phyloP scores from a whole-genome alignment of 2,329 filamentous ascomycete genomes.

The Eutypa lata region DNA sequence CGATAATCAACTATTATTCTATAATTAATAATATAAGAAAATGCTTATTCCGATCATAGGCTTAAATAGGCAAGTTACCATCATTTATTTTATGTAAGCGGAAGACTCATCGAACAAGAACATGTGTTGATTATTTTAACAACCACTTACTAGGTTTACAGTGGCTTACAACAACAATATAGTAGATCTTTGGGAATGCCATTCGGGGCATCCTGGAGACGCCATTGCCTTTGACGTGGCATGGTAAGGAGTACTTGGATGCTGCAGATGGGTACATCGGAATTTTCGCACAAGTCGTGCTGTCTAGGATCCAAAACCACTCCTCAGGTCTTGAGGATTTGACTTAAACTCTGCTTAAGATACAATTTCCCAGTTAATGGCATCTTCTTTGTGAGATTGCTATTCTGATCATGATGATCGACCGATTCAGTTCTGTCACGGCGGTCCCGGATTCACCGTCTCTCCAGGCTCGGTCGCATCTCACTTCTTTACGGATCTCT shows the following conservation, averaged over 20 bases:
- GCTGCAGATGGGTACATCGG: constrained; percentile 67
- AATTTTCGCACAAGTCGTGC: constrained; percentile 66
- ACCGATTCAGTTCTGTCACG: constrained; percentile 66
- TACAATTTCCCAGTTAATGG: constrained; percentile 60
- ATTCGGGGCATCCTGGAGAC: constrained; percentile 56
- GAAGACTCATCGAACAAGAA: too few relatives aligned
- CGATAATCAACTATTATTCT: too few relatives aligned
- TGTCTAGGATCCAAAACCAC: constrained; percentile 37
- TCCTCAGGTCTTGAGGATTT: constrained; percentile 41
- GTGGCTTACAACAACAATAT: constrained; percentile 46
- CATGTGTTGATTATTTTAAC: too few relatives aligned
- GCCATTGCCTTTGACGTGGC: constrained; percentile 59
- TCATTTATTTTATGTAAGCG: too few relatives aligned
- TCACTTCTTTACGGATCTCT: constrained; percentile 50
- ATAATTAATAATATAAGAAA: too few relatives aligned
- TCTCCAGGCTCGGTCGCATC: constrained; percentile 54
- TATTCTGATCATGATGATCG: constrained; percentile 7
- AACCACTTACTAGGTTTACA: too few relatives aligned
- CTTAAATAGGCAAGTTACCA: too few relatives aligned
- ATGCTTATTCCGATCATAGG: too few relatives aligned
- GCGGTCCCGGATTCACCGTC: constrained; percentile 60
- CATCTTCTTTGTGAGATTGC: constrained; percentile 53
- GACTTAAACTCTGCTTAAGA: constrained; percentile 52
- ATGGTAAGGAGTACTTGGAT: constrained; percentile 60
- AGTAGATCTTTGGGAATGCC: constrained; percentile 51